A percentile compares a stretch with the other conserved stretches of the same genome.
These are phyloP conservation scores for Cenchrus americanus DNA, from an alignment of 176 grass and related monocot genomes.

Conservation along the genomic window DNA sequence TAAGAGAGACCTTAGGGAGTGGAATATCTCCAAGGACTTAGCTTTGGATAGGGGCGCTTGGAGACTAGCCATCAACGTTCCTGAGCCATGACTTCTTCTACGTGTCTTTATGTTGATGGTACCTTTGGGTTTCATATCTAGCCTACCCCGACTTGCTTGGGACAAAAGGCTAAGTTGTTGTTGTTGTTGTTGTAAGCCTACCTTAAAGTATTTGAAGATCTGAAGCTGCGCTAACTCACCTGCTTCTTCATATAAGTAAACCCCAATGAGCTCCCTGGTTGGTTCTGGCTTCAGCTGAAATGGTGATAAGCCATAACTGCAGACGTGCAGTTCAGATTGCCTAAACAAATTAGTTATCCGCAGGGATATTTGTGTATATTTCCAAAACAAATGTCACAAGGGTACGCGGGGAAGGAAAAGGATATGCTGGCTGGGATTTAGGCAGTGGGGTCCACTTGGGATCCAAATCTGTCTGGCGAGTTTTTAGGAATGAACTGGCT, in stretches of 20 bases:
- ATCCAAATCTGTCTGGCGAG: not conserved
- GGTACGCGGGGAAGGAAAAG: not conserved
- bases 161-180: too few relatives aligned
- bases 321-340: not conserved
- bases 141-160: too few relatives aligned
- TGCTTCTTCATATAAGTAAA: not conserved
- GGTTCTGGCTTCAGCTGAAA: not conserved
- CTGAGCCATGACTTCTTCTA: too few relatives aligned
- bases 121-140: too few relatives aligned
- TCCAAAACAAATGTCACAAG: not conserved
- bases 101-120: too few relatives aligned
- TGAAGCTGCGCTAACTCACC: not conserved
- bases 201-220: not conserved
- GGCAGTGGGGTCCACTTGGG: not conserved
- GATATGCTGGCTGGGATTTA: not conserved
- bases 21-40: too few relatives aligned
- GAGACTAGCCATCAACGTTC: too few relatives aligned
- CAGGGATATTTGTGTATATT: not conserved
- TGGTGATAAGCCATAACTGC: not conserved
- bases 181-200: not conserved
- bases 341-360: not conserved
- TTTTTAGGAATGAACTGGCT: not conserved
- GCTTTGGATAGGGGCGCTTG: too few relatives aligned
- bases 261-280: not conserved
- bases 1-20: too few relatives aligned